Evolutionary conservation across 2,329 filamentous ascomycete genomes (phyloP).

Genomic region (Hymenoscyphus fructigenus): DNA sequence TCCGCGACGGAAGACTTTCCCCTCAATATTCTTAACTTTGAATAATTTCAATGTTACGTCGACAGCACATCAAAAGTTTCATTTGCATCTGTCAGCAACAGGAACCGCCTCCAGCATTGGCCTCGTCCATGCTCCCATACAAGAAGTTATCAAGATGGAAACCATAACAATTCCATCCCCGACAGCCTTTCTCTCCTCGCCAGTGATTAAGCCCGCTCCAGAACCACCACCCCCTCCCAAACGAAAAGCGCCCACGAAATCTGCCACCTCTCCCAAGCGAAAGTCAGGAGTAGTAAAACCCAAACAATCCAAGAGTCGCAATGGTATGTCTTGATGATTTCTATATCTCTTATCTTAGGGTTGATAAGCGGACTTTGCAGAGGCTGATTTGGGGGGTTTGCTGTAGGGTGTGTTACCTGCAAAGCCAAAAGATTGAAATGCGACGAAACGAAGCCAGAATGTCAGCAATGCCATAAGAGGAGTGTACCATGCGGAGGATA

Average conservation of each 20-base stretch:
- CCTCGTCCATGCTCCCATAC: slow-evolving; percentile 24
- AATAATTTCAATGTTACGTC: slow-evolving; percentile 14
- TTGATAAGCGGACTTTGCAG: slow-evolving; percentile 23
- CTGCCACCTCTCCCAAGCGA: slow-evolving; percentile 26
- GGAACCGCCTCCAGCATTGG: slow-evolving; percentile 1
- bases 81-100: slow-evolving; percentile 9
- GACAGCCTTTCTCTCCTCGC: slow-evolving; percentile 50
- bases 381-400: slow-evolving; percentile 17
- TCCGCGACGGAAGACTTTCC: slow-evolving; percentile 8
- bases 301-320: slow-evolving; percentile 74
- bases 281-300: slow-evolving; percentile 52
- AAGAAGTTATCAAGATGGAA: slow-evolving; percentile 46
- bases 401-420: slow-evolving; percentile 68
- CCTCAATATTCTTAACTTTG: slow-evolving; percentile 4
- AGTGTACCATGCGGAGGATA: slow-evolving; percentile 69
- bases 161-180: slow-evolving; percentile 60
- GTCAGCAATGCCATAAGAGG: slow-evolving; percentile 64
- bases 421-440: slow-evolving; percentile 73
- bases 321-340: slow-evolving; percentile 53
- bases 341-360: slow-evolving; percentile 28
- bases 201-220: slow-evolving; percentile 33
- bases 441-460: slow-evolving; percentile 69
- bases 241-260: slow-evolving; percentile 27
- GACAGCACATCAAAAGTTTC: slow-evolving; percentile 19
- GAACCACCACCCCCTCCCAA: slow-evolving; percentile 33